Conservation (phyloP, 2,329 filamentous ascomycete genomes). For the Exophiala calicioides region DNA sequence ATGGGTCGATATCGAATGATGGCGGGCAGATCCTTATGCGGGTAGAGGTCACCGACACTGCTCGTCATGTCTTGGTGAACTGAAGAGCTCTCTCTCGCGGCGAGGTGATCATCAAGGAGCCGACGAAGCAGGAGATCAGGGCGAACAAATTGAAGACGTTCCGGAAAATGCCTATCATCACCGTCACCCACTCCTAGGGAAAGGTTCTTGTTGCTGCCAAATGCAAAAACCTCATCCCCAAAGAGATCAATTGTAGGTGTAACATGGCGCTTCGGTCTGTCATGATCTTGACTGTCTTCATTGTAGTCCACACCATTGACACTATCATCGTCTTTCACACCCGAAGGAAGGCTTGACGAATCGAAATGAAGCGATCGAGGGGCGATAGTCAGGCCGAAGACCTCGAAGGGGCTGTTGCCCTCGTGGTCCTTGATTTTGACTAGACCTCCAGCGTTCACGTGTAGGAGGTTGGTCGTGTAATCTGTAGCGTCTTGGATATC, state of each 20-base stretch:
- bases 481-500: slow-evolving; percentile 69
- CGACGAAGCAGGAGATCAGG: slow-evolving; percentile 74
- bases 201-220: slow-evolving; percentile 95
- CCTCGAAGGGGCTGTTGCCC: slow-evolving; percentile 89
- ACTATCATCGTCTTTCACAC: slow-evolving; percentile 29
- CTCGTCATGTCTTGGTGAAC: slow-evolving; percentile 26
- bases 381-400: slow-evolving; percentile 85
- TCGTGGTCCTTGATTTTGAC: slow-evolving; percentile 96
- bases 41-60: slow-evolving; percentile 35
- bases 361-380: slow-evolving; percentile 62
- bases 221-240: slow-evolving; percentile 87
- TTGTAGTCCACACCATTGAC: slow-evolving; percentile 41
- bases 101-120: slow-evolving; percentile 69
- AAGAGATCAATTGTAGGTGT: slow-evolving; percentile 45
- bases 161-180: slow-evolving; percentile 90
- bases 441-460: slow-evolving; percentile 65
- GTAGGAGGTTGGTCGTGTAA: slow-evolving; percentile 60
- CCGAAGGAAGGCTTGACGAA: slow-evolving; percentile 32
- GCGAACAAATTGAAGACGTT: slow-evolving; percentile 73
- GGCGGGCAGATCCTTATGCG: slow-evolving; percentile 64
- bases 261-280: slow-evolving; percentile 32
- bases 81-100: slow-evolving; percentile 40
- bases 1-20: slow-evolving; percentile 72
- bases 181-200: slow-evolving; percentile 93
- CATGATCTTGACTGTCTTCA: slow-evolving; percentile 49